Conservation (phyloP, 1,284 basidiomycete species). For the Melampsora americana region DNA sequence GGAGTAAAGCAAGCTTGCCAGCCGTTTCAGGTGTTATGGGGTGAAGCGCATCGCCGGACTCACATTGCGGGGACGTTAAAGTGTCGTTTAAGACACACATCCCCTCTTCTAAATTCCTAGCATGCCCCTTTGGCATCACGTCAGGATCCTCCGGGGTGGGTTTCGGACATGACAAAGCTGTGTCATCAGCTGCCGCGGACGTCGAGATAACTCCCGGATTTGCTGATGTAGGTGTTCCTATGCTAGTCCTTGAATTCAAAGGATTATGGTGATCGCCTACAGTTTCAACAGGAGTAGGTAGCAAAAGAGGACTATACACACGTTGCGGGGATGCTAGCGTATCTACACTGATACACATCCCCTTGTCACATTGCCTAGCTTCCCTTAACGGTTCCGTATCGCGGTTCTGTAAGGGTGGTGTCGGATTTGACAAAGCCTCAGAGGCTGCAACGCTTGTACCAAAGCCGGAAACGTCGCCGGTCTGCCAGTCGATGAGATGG, state of each 20-base stretch:
- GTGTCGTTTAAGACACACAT: background rate
- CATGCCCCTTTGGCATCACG: slow-evolving; percentile 1
- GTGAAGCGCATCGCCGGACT: background rate
- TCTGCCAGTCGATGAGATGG: background rate
- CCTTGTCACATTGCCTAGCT: slow-evolving; percentile 1
- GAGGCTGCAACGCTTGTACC: too few species aligned
- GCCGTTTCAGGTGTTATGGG: background rate
- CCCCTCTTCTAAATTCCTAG: slow-evolving; percentile 3
- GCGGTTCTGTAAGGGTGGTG: too few species aligned
- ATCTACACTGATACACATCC: background rate
- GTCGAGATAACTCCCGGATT: background rate
- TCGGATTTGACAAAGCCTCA: too few species aligned
- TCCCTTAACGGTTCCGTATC: too few species aligned
- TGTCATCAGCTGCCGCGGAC: background rate
- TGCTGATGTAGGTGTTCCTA: background rate
- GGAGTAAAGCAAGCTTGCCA: background rate
- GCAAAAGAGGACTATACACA: background rate
- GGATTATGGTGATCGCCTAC: background rate
- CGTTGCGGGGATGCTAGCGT: slow-evolving; percentile 1
- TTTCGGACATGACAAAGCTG: slow-evolving; percentile 14
- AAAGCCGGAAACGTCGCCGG: background rate
- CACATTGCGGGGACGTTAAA: slow-evolving; percentile 9
- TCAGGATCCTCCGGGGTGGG: background rate
- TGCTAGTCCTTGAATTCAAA: background rate
- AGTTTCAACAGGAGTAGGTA: background rate